Conservation (phyloP, 768 basidiomycete species). For the Lanmaoa pseudosensibilis region DNA sequence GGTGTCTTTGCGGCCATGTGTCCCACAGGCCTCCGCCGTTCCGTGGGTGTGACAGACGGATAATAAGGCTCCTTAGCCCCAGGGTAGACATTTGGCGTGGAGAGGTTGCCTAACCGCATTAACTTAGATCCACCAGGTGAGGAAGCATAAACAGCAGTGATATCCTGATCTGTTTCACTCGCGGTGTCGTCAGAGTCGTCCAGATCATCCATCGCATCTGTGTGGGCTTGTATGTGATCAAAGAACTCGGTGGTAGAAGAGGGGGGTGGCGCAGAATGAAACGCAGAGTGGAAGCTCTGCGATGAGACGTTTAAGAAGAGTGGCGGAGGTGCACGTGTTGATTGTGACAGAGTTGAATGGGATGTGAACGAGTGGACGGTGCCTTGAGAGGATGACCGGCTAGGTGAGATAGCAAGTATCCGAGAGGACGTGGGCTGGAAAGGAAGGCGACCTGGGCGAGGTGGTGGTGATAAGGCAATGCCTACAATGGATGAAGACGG, state of each 20-base stretch:
- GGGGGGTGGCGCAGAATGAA: conserved; percentile 64
- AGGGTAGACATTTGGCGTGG: conserved; percentile 61
- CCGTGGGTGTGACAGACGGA: conserved; percentile 34
- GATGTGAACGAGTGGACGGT: conserved; percentile 35
- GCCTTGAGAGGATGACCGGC: conserved; percentile 30
- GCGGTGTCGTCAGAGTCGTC: conserved; percentile 54
- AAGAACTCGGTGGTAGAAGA: conserved; percentile 73
- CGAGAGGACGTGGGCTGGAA: conserved; percentile 22
- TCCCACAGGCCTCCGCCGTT: conserved; percentile 51
- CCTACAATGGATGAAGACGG: conserved; percentile 61
- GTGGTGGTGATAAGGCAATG: conserved; percentile 58
- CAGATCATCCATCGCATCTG: conserved; percentile 72
- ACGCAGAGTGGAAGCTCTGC: conserved; percentile 40
- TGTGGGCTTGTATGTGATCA: conserved; percentile 67
- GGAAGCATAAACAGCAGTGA: conserved; percentile 30
- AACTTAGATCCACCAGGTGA: conserved; percentile 40
- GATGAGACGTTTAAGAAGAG: conserved; percentile 49
- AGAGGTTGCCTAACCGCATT: conserved; percentile 68
- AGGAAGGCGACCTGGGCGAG: conserved; percentile 23
- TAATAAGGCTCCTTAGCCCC: conserved; percentile 37
- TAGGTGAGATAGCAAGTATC: conserved; percentile 14
- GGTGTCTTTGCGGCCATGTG: conserved; percentile 45
- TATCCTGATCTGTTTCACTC: conserved; percentile 41
- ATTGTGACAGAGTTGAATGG: conserved; percentile 24
- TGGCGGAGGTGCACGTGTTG: conserved; percentile 17